Base-by-base conservation (phyloP, 306 rosid species). In the Phaseolus lunatus region DNA sequence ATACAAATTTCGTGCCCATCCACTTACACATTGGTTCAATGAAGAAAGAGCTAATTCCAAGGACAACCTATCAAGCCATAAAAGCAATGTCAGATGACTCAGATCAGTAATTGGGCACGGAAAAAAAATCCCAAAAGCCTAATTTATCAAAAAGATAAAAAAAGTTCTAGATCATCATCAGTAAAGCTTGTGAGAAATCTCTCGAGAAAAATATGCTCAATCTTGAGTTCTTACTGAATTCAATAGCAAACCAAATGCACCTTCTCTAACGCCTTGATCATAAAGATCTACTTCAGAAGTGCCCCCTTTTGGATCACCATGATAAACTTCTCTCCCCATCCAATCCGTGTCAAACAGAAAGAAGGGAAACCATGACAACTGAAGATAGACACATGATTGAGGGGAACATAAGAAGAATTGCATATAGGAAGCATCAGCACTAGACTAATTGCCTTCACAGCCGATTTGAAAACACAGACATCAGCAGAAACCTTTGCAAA, bases 291-390 rank as follows among this genome's bases (percentile, higher is more conserved):
- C 81, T 67, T 91, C 88, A 72, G 91, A 54, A 35, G 45, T 26
- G 75, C 62, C 83, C 83, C 99, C 99, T 73, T 89, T 88, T 12
- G 99, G 99, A 88, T 92, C 89, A 72, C 99, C 99, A 57, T 96
- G 99, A 86, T 88, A 92, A 80, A 95, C 99, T 85, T 95, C 99
- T 81, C 97, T 91, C 59, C 99, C 99, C 99, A 95, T 96, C 99
- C 99, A 93, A 88, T 93, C 98, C 80, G 98, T 93, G 80, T 93
- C 98, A 58, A 93, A 93, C 69, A 93, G 89, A 88, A 93, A 93
- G 91, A 93, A 93, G 41, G 98, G 98, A 86, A 93, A 95, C 97
- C 98, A 95, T 71, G 98, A 92, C 70, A 90, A 72, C 98, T 95
- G 92, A 90, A 84, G 18, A 75, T 37, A 47, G 43, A 56, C 76